Evolutionary conservation across 768 basidiomycete genomes (phyloP), one percentile per base, ranked within the genome.

Genomic region (Rubroboletus pulcherrimus): DNA sequence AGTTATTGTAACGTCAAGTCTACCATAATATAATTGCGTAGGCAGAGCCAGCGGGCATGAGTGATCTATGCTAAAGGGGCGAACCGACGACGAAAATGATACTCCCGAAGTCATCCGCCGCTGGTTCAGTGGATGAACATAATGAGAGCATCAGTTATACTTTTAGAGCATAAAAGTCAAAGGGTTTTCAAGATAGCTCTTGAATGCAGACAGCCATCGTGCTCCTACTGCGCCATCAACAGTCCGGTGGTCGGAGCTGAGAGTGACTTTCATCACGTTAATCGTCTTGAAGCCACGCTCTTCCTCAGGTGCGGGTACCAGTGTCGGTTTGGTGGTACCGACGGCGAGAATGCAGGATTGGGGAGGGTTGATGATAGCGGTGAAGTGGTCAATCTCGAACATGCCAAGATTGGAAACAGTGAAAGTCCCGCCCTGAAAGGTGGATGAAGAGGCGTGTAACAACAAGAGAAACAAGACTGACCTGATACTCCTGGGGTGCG

Each of bases 361-460:
- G 26, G 97, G 97, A 14, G 90, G 85, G 80, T 99, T 99, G 83
- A 99, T 96, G 77, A 99, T 98, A 45, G 97, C 97, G 14, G 95
- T 98, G 75, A 99, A 99, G 74, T 94, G 89, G 53, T 86, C 83
- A 66, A 98, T 83, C 58, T 90, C 95, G 69, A 81, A 97, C 97
- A 99, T 99, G 74, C 97, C 97, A 53, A 99, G 81, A 77, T 99
- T 99, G 56, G 97, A 99, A 71, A 99, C 92, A 42, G 97, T 98
- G 78, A 99, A 98, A 12, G 95, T 91, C 47, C 97, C 97, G 52
- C 97, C 97, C 89, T 93, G 55, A 33, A 43, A 47, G 46, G 29
- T 7, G 35, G 38, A 43, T 62, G 17, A 57, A 43, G 44, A 47
- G 37, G 5, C 21, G 3, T 10, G 8, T 49, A 44, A 47, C 9